Evolutionary conservation across 805 yeast genomes (phyloP).

Genomic region (Wickerhamiella siamensis): DNA sequence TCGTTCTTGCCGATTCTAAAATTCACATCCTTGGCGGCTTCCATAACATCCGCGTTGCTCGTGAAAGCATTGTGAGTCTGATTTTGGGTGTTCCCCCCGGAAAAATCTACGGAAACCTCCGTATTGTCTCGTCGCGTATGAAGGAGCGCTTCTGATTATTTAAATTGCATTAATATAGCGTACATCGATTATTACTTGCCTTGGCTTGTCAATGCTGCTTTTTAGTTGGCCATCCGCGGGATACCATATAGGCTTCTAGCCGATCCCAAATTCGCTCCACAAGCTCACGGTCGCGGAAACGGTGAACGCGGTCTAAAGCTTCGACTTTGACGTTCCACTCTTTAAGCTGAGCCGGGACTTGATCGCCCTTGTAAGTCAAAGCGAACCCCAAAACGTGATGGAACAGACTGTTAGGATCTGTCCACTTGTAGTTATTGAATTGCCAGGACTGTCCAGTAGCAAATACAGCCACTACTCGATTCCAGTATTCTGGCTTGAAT

Average conservation of each 20-base stretch:
- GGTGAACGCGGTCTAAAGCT: constrained; percentile 60
- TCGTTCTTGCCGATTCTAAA: constrained; percentile 91
- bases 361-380: constrained; percentile 62
- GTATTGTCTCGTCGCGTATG: constrained; percentile 93
- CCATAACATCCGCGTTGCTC: constrained; percentile 95
- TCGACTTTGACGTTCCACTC: constrained; percentile 84
- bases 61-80: constrained; percentile 87
- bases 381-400: constrained; percentile 75
- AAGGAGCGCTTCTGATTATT: constrained; percentile 72
- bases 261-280: constrained; percentile 75
- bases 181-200: too few species aligned
- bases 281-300: constrained; percentile 82
- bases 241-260: constrained; percentile 56
- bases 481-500: constrained; percentile 96
- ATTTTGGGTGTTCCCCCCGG: constrained; percentile 98
- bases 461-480: constrained; percentile 85
- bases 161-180: background rate
- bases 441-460: constrained; percentile 99
- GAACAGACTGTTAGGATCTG: constrained; percentile 65
- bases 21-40: constrained; percentile 96
- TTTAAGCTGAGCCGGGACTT: constrained; percentile 55
- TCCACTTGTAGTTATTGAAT: constrained; percentile 72
- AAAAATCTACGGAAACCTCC: constrained; percentile 90
- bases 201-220: background rate
- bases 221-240: constrained; percentile 40